phyloP scores from a whole-genome alignment of 345 rosid species.

The Acer campestre region DNA sequence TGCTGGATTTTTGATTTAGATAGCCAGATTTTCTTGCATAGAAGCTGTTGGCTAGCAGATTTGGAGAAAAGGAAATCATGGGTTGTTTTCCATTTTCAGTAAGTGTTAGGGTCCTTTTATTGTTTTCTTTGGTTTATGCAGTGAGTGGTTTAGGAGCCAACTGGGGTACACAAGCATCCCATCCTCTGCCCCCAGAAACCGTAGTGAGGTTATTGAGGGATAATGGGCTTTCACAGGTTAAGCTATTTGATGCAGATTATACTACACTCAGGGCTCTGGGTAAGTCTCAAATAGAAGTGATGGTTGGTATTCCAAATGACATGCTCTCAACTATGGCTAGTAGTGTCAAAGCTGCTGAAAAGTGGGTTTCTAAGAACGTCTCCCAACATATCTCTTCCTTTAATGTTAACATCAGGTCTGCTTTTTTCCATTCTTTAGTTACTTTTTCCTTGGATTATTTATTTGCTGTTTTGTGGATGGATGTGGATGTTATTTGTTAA shows the following conservation, averaged over 20 bases:
- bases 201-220: constrained; percentile 70
- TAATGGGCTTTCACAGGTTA: constrained; percentile 70
- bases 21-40: neutral
- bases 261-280: constrained; percentile 69
- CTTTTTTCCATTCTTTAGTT: constrained; percentile 3
- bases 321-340: constrained; percentile 68
- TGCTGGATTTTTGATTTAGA: neutral
- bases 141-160: constrained; percentile 74
- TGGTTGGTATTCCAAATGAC: constrained; percentile 99
- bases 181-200: constrained; percentile 77
- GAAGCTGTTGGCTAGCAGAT: constrained; percentile 16
- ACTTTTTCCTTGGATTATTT: constrained; percentile 4
- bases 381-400: constrained; percentile 55
- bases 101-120: constrained; percentile 23
- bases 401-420: constrained; percentile 80
- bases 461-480: neutral
- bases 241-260: constrained; percentile 91
- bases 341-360: constrained; percentile 79
- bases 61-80: constrained; percentile 12
- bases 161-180: constrained; percentile 93
- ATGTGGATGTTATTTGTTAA: neutral
- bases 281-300: constrained; percentile 76
- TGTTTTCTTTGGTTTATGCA: constrained; percentile 33
- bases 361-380: constrained; percentile 90
- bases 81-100: constrained; percentile 17